phyloP scores from a whole-genome alignment of 2,329 filamentous ascomycete species.

The Ophiognomonia clavigignenti-juglandacearum region DNA sequence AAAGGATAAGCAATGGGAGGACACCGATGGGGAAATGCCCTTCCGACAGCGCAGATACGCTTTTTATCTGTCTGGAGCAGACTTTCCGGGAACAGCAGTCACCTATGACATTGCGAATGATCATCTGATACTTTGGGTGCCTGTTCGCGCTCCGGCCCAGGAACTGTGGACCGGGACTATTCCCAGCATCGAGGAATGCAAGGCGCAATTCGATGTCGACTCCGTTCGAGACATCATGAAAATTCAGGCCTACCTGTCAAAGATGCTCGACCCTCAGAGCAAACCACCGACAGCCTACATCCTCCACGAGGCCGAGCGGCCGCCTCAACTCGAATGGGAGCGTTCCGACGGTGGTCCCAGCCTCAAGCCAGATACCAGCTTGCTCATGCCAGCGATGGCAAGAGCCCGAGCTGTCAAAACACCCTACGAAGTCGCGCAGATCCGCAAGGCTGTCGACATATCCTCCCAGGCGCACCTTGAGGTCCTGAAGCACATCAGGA shows the following conservation, averaged over 20 bases:
- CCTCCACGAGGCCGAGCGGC: constrained; percentile 30
- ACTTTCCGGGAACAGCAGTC: constrained; percentile 49
- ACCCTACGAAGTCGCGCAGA: constrained; percentile 76
- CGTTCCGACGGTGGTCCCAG: constrained; percentile 26
- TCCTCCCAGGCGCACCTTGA: constrained; percentile 72
- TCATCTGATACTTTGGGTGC: constrained; percentile 67
- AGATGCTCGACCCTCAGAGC: constrained; percentile 36
- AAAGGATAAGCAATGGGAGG: constrained; percentile 45
- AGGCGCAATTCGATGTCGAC: constrained; percentile 63
- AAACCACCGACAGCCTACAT: constrained; percentile 35
- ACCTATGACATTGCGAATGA: constrained; percentile 57
- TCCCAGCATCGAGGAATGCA: constrained; percentile 56
- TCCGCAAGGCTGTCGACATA: constrained; percentile 76
- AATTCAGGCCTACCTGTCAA: constrained; percentile 45
- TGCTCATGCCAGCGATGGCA: constrained; percentile 69
- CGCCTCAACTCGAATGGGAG: constrained; percentile 19
- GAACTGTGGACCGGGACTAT: constrained; percentile 61
- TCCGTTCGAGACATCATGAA: constrained; percentile 55
- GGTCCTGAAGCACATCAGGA: constrained; percentile 60
- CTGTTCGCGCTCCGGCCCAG: constrained; percentile 57
- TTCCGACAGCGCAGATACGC: constrained; percentile 59
- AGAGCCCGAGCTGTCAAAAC: constrained; percentile 77
- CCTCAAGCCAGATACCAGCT: constrained; percentile 40
- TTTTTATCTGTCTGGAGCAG: constrained; percentile 52
- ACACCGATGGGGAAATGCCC: constrained; percentile 52